Evolutionary conservation across 2,329 filamentous ascomycete genomes (phyloP), one percentile per base, ranked within the genome.

Genomic region (Chaetomium strumarium): DNA sequence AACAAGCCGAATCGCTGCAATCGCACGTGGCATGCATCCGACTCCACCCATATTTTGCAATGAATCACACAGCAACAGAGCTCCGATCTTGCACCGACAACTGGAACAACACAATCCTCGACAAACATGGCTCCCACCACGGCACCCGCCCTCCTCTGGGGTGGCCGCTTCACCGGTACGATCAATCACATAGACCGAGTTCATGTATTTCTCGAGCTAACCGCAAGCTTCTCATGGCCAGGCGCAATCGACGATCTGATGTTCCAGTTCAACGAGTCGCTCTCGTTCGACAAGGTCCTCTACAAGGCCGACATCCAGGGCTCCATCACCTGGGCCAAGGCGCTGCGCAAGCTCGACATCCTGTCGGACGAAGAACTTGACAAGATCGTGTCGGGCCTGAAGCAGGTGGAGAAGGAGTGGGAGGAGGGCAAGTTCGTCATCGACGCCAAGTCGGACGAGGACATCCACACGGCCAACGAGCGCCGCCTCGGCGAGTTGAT

Each of bases 181-280:
- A 36, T 53, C 37, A 58, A 52, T 48, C 46, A 38, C 16, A 46
- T 9, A 11, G 13, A 20, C 39, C 11, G 2, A 14, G 5, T 41
- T 5, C 30, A 12, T 5, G 9, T 2, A 34, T n/a, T 31, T n/a
- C 11, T 42, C 31, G 41, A 11, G 49, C 55, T 57, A 40, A 56
- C 36, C 8, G 11, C 10, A 14, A 13, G 2, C 57, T 17, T 39
- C 14, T 43, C 36, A 34, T 40, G 37, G 17, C 52, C 62, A 87
- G 87, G 88, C 74, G 86, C 81, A 62, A 81, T 92, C 60, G 88
- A 95, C 71, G 88, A 89, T 49, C 79, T 95, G 48, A 95, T 95
- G 89, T 78, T 84, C 56, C 77, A 86, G 60, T 95, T 92, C 76
- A 95, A 95, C 68, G 84, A 85, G 63, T 86, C 81, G 49, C 85